A percentile compares a stretch with the other conserved stretches of the same genome.
Evolutionary conservation across 495 filamentous ascomycete species (phyloP).

Genomic region (Podospora bellae-mahoneyi): DNA sequence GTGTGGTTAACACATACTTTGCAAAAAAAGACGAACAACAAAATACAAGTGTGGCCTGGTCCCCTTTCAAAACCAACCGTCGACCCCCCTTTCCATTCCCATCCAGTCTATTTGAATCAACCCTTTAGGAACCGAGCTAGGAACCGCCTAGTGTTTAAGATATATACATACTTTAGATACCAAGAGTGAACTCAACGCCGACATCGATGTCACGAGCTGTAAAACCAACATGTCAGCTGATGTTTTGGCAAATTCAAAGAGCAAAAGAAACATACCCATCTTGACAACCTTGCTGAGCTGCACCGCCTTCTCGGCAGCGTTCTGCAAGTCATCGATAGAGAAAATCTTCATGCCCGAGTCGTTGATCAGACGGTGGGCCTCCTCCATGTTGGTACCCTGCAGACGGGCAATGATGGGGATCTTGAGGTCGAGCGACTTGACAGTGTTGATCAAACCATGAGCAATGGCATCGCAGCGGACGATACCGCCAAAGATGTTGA

Average conservation of each 20-base stretch:
- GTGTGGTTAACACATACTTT: not conserved
- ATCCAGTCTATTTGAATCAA: not conserved
- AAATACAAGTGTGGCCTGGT: not conserved
- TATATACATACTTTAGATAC: constrained; percentile 61
- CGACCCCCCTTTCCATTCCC: not conserved
- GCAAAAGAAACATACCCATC: constrained; percentile 63
- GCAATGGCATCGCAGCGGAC: constrained; percentile 98
- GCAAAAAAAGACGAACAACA: not conserved
- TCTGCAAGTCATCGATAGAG: constrained; percentile 97
- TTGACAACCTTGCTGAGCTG: constrained; percentile 99
- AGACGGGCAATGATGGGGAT: constrained; percentile 94
- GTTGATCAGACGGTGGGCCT: constrained; percentile 92
- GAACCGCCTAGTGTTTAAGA: not conserved
- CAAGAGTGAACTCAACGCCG: constrained; percentile 93
- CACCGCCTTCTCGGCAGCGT: constrained; percentile 93
- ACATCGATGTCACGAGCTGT: constrained; percentile 93
- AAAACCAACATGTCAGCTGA: constrained; percentile 13
- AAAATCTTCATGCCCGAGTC: constrained; percentile 99
- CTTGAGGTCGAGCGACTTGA: constrained; percentile 87
- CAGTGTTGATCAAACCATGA: constrained; percentile 90
- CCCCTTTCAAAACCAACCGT: not conserved
- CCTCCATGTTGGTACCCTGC: constrained; percentile 98
- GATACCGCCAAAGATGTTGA: constrained; percentile 99
- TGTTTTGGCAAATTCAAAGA: not conserved
- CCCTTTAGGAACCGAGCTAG: constrained; percentile 1